phyloP scores from a whole-genome alignment of 2,329 filamentous ascomycete species.

The Sclerotinia subarctica region DNA sequence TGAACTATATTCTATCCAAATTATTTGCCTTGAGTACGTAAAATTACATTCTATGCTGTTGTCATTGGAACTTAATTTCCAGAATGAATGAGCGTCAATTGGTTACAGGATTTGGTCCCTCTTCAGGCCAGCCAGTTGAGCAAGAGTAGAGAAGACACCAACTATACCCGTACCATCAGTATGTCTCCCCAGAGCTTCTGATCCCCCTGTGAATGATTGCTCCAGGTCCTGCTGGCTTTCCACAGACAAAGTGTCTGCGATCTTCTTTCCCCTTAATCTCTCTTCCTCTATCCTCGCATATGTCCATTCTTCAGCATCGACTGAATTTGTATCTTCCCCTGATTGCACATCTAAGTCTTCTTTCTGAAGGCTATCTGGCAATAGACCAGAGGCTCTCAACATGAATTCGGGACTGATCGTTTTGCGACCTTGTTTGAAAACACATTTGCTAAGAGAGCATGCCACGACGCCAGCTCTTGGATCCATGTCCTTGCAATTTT shows the following conservation, averaged over 20 bases:
- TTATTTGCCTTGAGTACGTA: background rate
- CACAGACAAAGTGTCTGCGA: slow-evolving; percentile 25
- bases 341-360: background rate
- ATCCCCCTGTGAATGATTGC: slow-evolving; percentile 30
- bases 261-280: slow-evolving; percentile 28
- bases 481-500: slow-evolving; percentile 10
- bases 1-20: background rate
- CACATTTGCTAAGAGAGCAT: slow-evolving; percentile 55
- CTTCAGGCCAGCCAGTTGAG: slow-evolving; percentile 39
- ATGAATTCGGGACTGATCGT: slow-evolving; percentile 65
- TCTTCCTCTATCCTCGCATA: slow-evolving; percentile 19
- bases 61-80: background rate
- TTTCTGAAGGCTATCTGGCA: slow-evolving; percentile 44
- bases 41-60: background rate
- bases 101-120: slow-evolving; percentile 35
- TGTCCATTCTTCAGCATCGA: background rate
- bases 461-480: slow-evolving; percentile 39
- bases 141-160: slow-evolving; percentile 40
- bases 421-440: slow-evolving; percentile 58
- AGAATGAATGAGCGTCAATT: background rate
- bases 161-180: slow-evolving; percentile 40
- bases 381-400: slow-evolving; percentile 55
- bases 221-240: slow-evolving; percentile 31
- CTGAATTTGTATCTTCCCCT: background rate
- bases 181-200: slow-evolving; percentile 40